These are phyloP conservation scores for Trifolium pratense DNA, from an alignment of 306 rosid genomes.

Conservation along the genomic window DNA sequence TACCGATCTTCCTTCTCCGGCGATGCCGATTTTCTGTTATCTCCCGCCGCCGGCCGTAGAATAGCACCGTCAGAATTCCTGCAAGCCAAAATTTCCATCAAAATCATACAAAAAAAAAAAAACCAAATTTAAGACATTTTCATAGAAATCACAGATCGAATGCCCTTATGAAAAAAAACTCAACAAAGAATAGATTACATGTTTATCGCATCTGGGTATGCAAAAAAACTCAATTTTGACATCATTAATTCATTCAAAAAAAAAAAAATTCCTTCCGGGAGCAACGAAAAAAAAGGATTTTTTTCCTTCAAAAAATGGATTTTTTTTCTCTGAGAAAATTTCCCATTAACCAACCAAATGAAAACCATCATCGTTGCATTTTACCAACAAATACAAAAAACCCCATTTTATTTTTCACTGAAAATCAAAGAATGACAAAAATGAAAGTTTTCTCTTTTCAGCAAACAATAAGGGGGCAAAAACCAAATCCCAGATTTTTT, in stretches of 20 bases:
- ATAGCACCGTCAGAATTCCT: constrained; percentile 63
- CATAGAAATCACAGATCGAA: constrained; percentile 26
- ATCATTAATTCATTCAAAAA: not conserved
- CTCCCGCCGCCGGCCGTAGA: constrained; percentile 53
- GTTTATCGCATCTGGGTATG: constrained; percentile 30
- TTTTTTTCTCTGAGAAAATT: not conserved
- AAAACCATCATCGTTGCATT: not conserved
- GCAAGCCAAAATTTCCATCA: constrained; percentile 41
- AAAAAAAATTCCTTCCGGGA: too few relatives aligned
- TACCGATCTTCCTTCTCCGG: constrained; percentile 85
- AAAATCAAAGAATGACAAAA: not conserved
- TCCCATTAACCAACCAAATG: not conserved
- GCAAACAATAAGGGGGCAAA: not conserved
- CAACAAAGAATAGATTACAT: not conserved
- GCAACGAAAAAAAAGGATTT: too few relatives aligned
- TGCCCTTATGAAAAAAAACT: not conserved
- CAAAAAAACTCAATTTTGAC: not conserved
- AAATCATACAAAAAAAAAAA: not conserved
- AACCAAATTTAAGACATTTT: not conserved
- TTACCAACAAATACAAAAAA: not conserved
- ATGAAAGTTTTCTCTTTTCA: not conserved
- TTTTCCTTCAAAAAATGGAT: not conserved
- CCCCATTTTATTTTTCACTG: not conserved
- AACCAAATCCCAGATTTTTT: constrained; percentile 5
- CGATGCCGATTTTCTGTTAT: constrained; percentile 61